Evolutionary conservation across 768 basidiomycete genomes (phyloP), one percentile per base, ranked within the genome.

Genomic region (Glaciozyma martinii): DNA sequence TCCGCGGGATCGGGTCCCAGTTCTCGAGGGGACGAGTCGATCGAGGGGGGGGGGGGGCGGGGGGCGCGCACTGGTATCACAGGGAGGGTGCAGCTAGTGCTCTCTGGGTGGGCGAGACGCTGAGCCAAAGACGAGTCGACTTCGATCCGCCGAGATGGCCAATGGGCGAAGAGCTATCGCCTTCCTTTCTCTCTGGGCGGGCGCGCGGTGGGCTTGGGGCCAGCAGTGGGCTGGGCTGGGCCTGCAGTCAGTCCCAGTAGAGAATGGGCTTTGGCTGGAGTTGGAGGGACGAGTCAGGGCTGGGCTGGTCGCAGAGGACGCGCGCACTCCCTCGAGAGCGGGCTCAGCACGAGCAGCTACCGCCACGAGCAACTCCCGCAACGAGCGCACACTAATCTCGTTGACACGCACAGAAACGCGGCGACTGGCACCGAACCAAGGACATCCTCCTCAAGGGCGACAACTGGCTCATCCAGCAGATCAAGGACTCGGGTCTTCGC

Each of bases 351-450:
- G 15, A n/a, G 32, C 53, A n/a, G 25, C 16, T 19, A 2, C 18
- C 25, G 33, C 12, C 29, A 25, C 30, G 19, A 54, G 23, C 42
- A 7, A 12, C 19, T 13, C 52, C 21, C 7, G 15, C 13, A 5
- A 27, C 3, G 16, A 53, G 5, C 53, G n/a, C 18, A 25, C 29
- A 58, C 32, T 62, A 42, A 42, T n/a, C 7, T 44, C 13, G 29
- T 25, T 29, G 57, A 65, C 58, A 27, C 54, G 65, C 63, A 59
- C 67, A 93, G 89, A 82, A 87, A 50, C 87, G 94, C 54, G 94
- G 94, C 15, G 94, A 99, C 80, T 99, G 94, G 94, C 94, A 98
- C 77, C 83, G 84, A 69, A 99, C 94, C 66, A 99, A 98, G 78
- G 94, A 98, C 66, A 94, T 99, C 72, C 70, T 98, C 40, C 79